Evolutionary conservation across 1,139 yeast genomes (phyloP).

Genomic region (Wickerhamomyces sp.): DNA sequence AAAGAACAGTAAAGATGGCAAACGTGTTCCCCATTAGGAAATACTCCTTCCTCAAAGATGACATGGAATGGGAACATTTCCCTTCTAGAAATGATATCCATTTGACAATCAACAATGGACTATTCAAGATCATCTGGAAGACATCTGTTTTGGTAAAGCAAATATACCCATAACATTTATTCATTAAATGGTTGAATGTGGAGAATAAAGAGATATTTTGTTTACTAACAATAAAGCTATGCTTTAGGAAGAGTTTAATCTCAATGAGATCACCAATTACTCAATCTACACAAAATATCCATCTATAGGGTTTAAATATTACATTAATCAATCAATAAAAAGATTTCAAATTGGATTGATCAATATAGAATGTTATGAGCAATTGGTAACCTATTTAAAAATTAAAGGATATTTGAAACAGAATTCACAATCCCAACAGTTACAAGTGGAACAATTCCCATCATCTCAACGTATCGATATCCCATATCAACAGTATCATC

Average conservation of each 20-base stretch:
- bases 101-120: constrained; percentile 1
- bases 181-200: not conserved
- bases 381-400: constrained; percentile 5
- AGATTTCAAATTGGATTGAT: constrained; percentile 18
- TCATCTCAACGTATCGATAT: not conserved
- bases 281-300: constrained; percentile 16
- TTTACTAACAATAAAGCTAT: constrained; percentile 1
- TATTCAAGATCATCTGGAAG: constrained; percentile 16
- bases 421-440: not conserved
- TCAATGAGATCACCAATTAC: not conserved
- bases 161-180: not conserved
- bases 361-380: constrained; percentile 5
- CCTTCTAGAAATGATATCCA: constrained; percentile 18
- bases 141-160: constrained; percentile 12
- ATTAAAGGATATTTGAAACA: not conserved
- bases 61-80: constrained; percentile 20
- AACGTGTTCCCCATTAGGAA: constrained; percentile 11
- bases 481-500: not conserved
- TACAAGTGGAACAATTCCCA: not conserved
- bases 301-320: constrained; percentile 18
- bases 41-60: constrained; percentile 14
- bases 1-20: not conserved
- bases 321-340: not conserved
- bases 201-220: too few relatives aligned
- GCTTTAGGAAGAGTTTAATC: constrained; percentile 7